phyloP scores from a whole-genome alignment of 345 rosid species.

The Pseudoturritis turrita region DNA sequence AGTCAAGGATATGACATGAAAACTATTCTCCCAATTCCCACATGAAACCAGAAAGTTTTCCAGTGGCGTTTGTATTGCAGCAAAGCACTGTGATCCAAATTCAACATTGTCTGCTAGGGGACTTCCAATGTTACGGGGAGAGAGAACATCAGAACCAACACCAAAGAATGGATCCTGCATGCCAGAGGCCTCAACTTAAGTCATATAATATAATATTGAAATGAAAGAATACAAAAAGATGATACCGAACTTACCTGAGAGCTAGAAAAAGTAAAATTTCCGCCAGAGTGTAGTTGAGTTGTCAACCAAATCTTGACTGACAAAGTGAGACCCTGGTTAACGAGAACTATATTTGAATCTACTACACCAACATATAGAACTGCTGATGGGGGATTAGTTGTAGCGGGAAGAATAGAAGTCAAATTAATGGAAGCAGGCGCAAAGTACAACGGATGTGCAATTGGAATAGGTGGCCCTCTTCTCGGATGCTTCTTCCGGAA shows the following conservation, averaged over 20 bases:
- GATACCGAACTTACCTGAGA: conserved; percentile 55
- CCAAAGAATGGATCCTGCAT: conserved; percentile 93
- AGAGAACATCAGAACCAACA: conserved; percentile 87
- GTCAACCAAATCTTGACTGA: conserved; percentile 95
- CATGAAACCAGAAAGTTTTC: conserved; percentile 87
- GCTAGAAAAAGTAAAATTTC: conserved; percentile 88
- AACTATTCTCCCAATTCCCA: conserved; percentile 98
- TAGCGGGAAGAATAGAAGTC: conserved; percentile 59
- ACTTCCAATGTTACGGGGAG: conserved; percentile 83
- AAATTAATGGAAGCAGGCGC: conserved; percentile 88
- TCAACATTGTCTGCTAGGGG: conserved; percentile 76
- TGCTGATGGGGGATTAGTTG: conserved; percentile 62
- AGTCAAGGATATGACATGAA: conserved; percentile 76
- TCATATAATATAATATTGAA: background rate
- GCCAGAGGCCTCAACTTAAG: conserved; percentile 8
- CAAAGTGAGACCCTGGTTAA: conserved; percentile 82
- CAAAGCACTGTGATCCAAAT: conserved; percentile 82
- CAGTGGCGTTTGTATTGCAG: conserved; percentile 58
- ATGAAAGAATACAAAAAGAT: background rate
- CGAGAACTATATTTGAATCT: conserved; percentile 78
- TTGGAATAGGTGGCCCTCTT: conserved; percentile 96
- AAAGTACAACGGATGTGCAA: conserved; percentile 86
- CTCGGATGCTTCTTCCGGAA: conserved; percentile 94
- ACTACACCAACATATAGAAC: conserved; percentile 61
- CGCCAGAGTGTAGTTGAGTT: conserved; percentile 89